Evolutionary conservation across 108 stramenopile genomes (phyloP), one percentile per base, ranked within the genome.

Genomic region (Aurantiochytrium sp.): DNA sequence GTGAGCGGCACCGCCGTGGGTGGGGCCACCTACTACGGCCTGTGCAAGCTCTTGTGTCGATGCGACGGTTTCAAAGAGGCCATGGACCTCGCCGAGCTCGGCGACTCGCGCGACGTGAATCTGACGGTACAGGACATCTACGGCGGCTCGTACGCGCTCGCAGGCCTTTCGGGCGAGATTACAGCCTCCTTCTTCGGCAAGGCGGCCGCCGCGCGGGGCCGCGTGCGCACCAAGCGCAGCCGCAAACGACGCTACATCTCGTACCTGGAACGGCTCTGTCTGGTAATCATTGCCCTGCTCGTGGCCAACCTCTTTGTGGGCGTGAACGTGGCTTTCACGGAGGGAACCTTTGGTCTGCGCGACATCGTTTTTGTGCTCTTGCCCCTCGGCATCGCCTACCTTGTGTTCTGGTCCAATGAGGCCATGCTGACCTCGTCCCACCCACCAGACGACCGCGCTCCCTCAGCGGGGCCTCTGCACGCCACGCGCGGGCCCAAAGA

Each of bases 121-220:
- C 95, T 96, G 95, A 95, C 98, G 92, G 98, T 99, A 3, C 96
- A 97, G 22, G 99, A 99, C 86, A 99, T 99, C 59, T 99, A 99
- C 88, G 99, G 99, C 45, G 89, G 95, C 81, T 97, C 96, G 15
- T 94, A 98, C 68, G 96, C 95, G 65, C 96, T 96, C 88, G 92
- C 97, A 53, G 97, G 97, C 37, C 90, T 99, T 73, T 89, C 95
- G 37, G 91, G 95, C 4, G 89, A 96, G 59, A 90, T 97, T 17
- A 96, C 98, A 15, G 99, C 99, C 4, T 96, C 96, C 24, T 97
- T 96, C 22, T 99, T 99, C 91, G 99, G 99, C n/a, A 99, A 99
- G 90, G 85, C 98, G 59, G 97, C 96, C 4, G 92, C 96, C 50
- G 96, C 95, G 87, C 91, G 94, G 6, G 73, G 73, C 12, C 39